These are phyloP conservation scores for Hypoxylon sp. DNA, from an alignment of 2,329 filamentous ascomycete genomes.

Conservation along the genomic window DNA sequence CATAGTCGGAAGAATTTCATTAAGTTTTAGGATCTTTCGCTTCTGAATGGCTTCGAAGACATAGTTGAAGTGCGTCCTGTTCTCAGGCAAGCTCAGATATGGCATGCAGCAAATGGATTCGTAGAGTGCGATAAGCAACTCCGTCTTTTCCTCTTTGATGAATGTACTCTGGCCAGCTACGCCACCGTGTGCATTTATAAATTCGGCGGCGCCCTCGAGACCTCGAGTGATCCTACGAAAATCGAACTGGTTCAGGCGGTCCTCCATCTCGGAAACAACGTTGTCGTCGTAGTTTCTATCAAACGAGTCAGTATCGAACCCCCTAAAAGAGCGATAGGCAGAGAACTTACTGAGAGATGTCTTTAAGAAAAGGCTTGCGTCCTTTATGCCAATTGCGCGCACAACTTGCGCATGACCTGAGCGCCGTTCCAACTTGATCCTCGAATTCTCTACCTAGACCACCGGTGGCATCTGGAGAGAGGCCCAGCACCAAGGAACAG, in stretches of 20 bases:
- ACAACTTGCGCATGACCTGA: conserved; percentile 76
- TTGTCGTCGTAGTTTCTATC: conserved; percentile 59
- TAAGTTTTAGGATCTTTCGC: conserved; percentile 81
- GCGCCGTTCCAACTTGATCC: conserved; percentile 65
- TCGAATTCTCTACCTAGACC: conserved; percentile 71
- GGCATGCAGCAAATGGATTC: conserved; percentile 88
- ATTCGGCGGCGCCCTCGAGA: conserved; percentile 66
- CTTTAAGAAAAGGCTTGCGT: conserved; percentile 71
- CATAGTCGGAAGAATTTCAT: conserved; percentile 81
- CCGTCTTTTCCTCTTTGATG: conserved; percentile 59
- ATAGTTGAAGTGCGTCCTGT: conserved; percentile 75
- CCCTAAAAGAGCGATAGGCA: neutral
- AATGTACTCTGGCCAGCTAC: conserved; percentile 56
- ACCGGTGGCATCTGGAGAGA: conserved; percentile 70
- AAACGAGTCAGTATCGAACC: conserved; percentile 19
- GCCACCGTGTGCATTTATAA: conserved; percentile 59
- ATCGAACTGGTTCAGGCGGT: conserved; percentile 70
- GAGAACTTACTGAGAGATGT: conserved; percentile 67
- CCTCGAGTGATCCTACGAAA: conserved; percentile 71
- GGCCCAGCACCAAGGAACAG: conserved; percentile 76
- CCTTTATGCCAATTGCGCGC: conserved; percentile 79
- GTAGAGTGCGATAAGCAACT: conserved; percentile 83
- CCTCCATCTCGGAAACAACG: conserved; percentile 63
- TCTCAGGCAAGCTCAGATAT: conserved; percentile 71
- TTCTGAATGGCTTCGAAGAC: conserved; percentile 85